Evolutionary conservation across 1,139 yeast genomes (phyloP), one percentile per base, ranked within the genome.

Genomic region (Scheffersomyces parashehatae): DNA sequence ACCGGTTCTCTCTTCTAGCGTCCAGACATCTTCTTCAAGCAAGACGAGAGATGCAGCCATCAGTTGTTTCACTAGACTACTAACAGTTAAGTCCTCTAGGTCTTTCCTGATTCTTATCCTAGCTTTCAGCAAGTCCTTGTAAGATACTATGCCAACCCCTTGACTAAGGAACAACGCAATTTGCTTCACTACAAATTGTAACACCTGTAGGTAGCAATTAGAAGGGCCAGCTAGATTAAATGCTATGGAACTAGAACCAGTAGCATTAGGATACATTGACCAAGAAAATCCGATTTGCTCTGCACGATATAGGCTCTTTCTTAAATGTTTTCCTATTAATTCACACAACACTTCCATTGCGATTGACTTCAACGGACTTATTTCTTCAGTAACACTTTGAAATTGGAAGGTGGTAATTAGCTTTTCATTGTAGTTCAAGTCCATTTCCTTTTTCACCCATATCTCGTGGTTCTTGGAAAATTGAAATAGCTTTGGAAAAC

Each of bases 1-100:
- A 35, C 40, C 77, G 4, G 76, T 49, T 52, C 87, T 66, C 36
- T 79, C 78, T 28, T 78, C 77, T 3, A 81, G 42, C 1, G 72
- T 54, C 79, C 80, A 81, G 20, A 79, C 67, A 39, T 69, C 62
- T 43, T 76, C 75, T 49, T 85, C 91, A 34, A 83, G 50, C 0
- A 77, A 62, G n/a, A 77, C 62, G 2, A 77, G 61, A 0, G 81
- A 59, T 0, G 79, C 79, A 3, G 80, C 70, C 4, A 78, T 57
- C 0, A 78, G 75, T 46, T 75, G 61, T 20, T 66, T 59, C 1
- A 79, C 59, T 2, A 85, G 73, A 38, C 55, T 56, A 24, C 67
- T 63, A 14, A 64, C 58, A 3, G 61, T 55, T 4, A 82, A 56
- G 2, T 59, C 58, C 13, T 66, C 67, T 52, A 80, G 81, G 34